Conservation (phyloP, 2,329 filamentous ascomycete genomes). For the Ophiostoma quercus region DNA sequence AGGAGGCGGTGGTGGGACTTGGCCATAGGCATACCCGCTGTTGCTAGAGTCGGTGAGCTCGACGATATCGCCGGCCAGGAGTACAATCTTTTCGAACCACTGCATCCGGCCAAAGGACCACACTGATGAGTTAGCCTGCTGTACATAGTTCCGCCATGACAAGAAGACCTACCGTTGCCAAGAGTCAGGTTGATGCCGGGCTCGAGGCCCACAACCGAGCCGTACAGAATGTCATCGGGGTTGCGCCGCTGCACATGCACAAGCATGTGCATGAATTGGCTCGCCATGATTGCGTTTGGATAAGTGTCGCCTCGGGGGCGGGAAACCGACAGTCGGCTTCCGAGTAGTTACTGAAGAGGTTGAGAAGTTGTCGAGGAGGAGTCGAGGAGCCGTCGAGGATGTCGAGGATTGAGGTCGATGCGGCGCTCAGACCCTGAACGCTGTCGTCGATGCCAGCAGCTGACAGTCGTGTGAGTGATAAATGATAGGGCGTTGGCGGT, state of each 20-base stretch:
- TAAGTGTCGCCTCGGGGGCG: background rate
- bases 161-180: slow-evolving; percentile 55
- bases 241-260: slow-evolving; percentile 58
- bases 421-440: background rate
- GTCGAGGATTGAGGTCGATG: background rate
- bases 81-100: slow-evolving; percentile 42
- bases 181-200: slow-evolving; percentile 64
- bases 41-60: slow-evolving; percentile 25
- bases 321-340: background rate
- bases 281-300: slow-evolving; percentile 48
- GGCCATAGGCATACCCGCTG: background rate
- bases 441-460: background rate
- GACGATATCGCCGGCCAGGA: slow-evolving; percentile 39
- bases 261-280: slow-evolving; percentile 67
- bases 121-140: slow-evolving; percentile 31
- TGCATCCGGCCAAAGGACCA: slow-evolving; percentile 38
- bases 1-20: background rate
- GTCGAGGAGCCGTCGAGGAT: background rate
- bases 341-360: background rate
- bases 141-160: background rate
- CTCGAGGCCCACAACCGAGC: slow-evolving; percentile 63
- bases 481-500: background rate
- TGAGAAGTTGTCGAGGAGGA: background rate
- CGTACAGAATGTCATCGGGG: slow-evolving; percentile 60
- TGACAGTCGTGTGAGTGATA: background rate